These are phyloP conservation scores for Cryptococcus hybrid DNA, from an alignment of 1,284 basidiomycete species.

Conservation along the genomic window DNA sequence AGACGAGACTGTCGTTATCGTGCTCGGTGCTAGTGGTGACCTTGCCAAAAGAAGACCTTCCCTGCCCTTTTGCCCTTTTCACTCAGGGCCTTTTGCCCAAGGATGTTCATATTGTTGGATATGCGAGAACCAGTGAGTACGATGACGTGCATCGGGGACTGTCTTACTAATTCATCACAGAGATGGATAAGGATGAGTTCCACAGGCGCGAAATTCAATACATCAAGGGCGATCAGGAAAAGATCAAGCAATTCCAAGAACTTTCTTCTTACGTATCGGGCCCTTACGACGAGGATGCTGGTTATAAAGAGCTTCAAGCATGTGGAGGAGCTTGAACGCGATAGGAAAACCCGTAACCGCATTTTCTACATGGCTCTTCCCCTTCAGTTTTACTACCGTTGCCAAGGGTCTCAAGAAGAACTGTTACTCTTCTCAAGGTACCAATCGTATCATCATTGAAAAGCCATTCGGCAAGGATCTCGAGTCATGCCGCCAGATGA, in stretches of 20 bases:
- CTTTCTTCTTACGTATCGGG: constrained; percentile 79
- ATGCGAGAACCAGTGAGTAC: constrained; percentile 73
- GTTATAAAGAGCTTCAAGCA: constrained; percentile 73
- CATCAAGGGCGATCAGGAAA: constrained; percentile 71
- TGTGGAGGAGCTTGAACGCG: constrained; percentile 72
- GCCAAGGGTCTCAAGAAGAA: constrained; percentile 76
- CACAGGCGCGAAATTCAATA: constrained; percentile 77
- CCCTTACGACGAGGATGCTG: constrained; percentile 76
- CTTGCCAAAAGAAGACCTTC: constrained; percentile 93
- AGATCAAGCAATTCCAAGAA: constrained; percentile 77
- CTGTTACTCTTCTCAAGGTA: constrained; percentile 68
- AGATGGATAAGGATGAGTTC: constrained; percentile 86
- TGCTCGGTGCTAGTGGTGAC: constrained; percentile 95
- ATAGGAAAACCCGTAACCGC: constrained; percentile 61
- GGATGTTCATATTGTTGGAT: constrained; percentile 85
- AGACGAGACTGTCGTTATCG: constrained; percentile 85
- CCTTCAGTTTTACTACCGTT: constrained; percentile 84
- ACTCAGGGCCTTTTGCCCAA: constrained; percentile 74
- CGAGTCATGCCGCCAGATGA: constrained; percentile 76
- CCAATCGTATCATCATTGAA: constrained; percentile 91
- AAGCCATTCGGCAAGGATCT: constrained; percentile 96
- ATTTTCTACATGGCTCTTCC: constrained; percentile 91
- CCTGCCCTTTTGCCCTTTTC: constrained; percentile 82
- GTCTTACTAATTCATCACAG: constrained; percentile 15
- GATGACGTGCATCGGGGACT: neutral